A percentile compares a stretch with the other conserved stretches of the same genome.
These are phyloP conservation scores for Mallotus japonicus DNA, from an alignment of 441 rosid genomes.

Conservation along the genomic window DNA sequence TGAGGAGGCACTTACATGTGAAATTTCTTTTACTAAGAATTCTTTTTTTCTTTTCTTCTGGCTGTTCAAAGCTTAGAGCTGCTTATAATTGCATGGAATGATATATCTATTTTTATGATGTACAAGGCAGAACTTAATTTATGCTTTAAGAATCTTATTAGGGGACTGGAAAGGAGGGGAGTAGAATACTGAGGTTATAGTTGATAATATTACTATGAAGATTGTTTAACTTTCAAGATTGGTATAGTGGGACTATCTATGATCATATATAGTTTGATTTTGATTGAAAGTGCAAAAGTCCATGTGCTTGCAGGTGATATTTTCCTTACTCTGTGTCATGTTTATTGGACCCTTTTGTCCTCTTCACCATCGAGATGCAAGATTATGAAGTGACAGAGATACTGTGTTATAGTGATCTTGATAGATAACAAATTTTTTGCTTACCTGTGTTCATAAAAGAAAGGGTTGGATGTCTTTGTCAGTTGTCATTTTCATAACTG, in stretches of 20 bases:
- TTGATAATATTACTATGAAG: not conserved
- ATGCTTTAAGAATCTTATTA: not conserved
- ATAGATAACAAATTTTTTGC: not conserved
- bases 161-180: not conserved
- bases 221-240: not conserved
- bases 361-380: no score
- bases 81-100: not conserved
- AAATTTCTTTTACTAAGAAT: not conserved
- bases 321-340: no score
- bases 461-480: not conserved
- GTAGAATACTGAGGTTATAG: no score
- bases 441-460: not conserved
- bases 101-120: not conserved
- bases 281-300: not conserved
- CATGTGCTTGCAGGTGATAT: not conserved
- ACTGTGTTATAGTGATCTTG: no score
- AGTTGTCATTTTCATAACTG: not conserved
- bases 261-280: not conserved
- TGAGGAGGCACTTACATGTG: not conserved
- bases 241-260: not conserved
- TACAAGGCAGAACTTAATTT: not conserved
- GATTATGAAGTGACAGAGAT: no score
- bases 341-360: no score
- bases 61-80: not conserved
- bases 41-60: not conserved